Conservation (phyloP, 495 filamentous ascomycete genomes). For the Talaromyces thailandensis region DNA sequence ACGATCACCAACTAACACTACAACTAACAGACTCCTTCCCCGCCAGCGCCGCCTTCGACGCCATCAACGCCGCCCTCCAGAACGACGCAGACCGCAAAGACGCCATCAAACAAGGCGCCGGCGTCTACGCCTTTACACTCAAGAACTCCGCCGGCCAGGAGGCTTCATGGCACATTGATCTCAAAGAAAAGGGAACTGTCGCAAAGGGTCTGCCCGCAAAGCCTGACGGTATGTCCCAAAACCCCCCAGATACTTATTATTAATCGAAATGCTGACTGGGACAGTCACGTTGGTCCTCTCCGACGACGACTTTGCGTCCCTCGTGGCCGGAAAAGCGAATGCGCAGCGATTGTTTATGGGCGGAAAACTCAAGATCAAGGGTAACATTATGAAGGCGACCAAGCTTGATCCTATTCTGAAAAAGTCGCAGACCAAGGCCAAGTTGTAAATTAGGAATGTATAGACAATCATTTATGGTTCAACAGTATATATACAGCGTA, state of each 20-base stretch:
- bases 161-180: conserved; percentile 87
- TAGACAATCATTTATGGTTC: background rate
- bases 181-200: conserved; percentile 82
- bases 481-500: background rate
- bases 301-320: conserved; percentile 74
- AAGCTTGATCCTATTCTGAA: conserved; percentile 92
- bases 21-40: conserved; percentile 68
- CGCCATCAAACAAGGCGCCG: conserved; percentile 77
- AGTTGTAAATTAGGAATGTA: conserved; percentile 47
- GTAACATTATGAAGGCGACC: conserved; percentile 97
- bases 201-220: conserved; percentile 69
- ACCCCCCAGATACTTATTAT: background rate
- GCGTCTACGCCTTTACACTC: conserved; percentile 82
- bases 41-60: conserved; percentile 83
- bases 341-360: conserved; percentile 94
- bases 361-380: conserved; percentile 96
- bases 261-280: background rate
- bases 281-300: conserved; percentile 76
- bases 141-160: conserved; percentile 77
- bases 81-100: conserved; percentile 71
- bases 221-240: conserved; percentile 64
- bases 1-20: background rate
- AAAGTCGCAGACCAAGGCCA: conserved; percentile 79
- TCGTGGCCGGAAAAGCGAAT: conserved; percentile 83
- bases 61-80: conserved; percentile 66